Base-by-base conservation (phyloP, 2,329 filamentous ascomycete genomes). In the Bipolaris bicolor region DNA sequence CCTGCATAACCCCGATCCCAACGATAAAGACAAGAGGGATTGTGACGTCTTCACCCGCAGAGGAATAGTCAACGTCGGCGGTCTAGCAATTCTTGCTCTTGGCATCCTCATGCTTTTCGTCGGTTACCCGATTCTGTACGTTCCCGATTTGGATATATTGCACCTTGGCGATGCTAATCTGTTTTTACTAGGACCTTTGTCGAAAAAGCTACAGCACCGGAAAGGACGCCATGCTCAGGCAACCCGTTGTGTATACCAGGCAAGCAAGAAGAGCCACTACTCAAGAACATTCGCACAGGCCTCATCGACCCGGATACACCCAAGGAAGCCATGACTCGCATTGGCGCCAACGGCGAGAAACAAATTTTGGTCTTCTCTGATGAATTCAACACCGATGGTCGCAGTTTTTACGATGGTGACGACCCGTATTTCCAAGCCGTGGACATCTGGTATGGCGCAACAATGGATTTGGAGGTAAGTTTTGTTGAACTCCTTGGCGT, bases 391-490 rank as follows among this genome's bases (percentile, higher is more conserved):
- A 82, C 75, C 2, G 81, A 84, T 47, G 88, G 87, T 16, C 82
- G 88, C 47, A 88, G 87, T 3, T 91, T 91, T 67, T 91, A 90
- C 69, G 83, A 87, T 39, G 86, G 84, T 5, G 88, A 91, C 66
- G 88, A 91, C 69, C 83, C 88, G 0, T 91, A 82, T 69, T 90
- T 87, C 67, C 83, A 88, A 69, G 88, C 82, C 22, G 82, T 89
- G 34, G 87, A 90, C 71, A 78, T 90, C 45, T 90, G 88, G 88
- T 90, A 90, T 69, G 88, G 88, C 68, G 88, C 88, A 52, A 90
- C 88, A 1, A 79, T 84, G 73, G 88, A 90, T 80, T 75, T 90
- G 55, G 86, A 89, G 82, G 84, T 85, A 72, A 66, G 74, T 64
- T 41, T 47, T 6, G 11, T 31, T 16, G 52, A 33, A 4, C 9